phyloP scores from a whole-genome alignment of 2,329 filamentous ascomycete species.

The Xylaria sp. region DNA sequence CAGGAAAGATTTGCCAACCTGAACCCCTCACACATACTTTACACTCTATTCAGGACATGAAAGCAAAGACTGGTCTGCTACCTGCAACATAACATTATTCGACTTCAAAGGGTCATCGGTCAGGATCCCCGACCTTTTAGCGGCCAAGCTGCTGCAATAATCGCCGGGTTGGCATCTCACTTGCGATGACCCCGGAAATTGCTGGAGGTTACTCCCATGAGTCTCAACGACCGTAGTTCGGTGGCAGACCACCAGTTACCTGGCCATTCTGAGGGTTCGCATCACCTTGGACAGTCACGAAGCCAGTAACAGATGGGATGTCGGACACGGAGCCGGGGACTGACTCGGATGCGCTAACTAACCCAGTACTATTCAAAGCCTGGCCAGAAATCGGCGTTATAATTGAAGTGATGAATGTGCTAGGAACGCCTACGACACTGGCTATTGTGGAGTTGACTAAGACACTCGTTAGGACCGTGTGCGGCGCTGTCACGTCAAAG shows the following conservation, averaged over 20 bases:
- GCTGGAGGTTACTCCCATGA: constrained; percentile 7
- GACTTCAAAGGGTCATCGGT: constrained; percentile 6
- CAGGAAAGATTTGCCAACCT: too few relatives aligned
- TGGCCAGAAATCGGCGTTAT: constrained; percentile 34
- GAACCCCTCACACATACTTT: neutral
- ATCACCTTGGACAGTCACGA: constrained; percentile 7
- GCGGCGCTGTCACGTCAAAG: neutral
- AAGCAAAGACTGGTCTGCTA: neutral
- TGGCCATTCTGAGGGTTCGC: neutral
- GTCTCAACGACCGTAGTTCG: constrained; percentile 22
- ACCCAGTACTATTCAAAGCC: constrained; percentile 16
- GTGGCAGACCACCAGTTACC: constrained; percentile 1
- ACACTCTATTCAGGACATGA: neutral
- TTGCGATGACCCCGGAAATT: neutral
- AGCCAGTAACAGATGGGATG: constrained; percentile 18
- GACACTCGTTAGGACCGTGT: constrained; percentile 25
- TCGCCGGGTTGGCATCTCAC: constrained; percentile 16
- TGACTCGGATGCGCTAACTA: constrained; percentile 10
- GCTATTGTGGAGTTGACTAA: constrained; percentile 37
- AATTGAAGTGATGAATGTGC: constrained; percentile 45
- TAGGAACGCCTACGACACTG: constrained; percentile 31
- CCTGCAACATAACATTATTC: neutral
- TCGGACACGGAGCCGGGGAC: constrained; percentile 21
- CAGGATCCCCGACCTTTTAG: constrained; percentile 22
- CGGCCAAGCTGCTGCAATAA: constrained; percentile 30